A percentile compares a stretch with the other conserved stretches of the same genome.
These are phyloP conservation scores for Rhodomyrtus tomentosa DNA, from an alignment of 345 rosid species.

Conservation along the genomic window DNA sequence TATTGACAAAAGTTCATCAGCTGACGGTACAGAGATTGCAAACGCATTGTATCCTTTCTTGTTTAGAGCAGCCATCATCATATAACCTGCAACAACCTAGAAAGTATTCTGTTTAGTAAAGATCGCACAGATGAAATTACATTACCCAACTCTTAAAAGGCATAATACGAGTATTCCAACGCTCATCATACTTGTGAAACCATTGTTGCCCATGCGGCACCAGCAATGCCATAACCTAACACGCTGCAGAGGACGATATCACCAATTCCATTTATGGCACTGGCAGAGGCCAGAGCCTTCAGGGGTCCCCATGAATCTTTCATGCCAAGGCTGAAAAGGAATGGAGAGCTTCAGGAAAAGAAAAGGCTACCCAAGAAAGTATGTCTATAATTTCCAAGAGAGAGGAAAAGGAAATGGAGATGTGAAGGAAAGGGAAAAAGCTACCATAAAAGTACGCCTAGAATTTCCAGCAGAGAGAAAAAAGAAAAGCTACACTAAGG, in stretches of 20 bases:
- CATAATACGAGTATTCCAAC: neutral
- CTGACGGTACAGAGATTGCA: slow-evolving; percentile 50
- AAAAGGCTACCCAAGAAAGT: neutral
- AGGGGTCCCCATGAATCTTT: slow-evolving; percentile 97
- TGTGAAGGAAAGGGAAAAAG: neutral
- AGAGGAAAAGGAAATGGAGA: neutral
- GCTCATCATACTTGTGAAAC: slow-evolving; percentile 60
- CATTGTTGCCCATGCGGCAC: slow-evolving; percentile 98
- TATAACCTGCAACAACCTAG: slow-evolving; percentile 69
- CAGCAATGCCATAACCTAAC: slow-evolving; percentile 78
- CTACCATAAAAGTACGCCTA: neutral
- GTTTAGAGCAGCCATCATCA: slow-evolving; percentile 73
- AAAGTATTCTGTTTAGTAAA: neutral
- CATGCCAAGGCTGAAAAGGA: slow-evolving; percentile 73
- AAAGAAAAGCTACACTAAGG: neutral
- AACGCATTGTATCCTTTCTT: slow-evolving; percentile 60
- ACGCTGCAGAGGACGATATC: slow-evolving; percentile 64
- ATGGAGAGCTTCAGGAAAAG: neutral
- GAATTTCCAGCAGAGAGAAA: neutral
- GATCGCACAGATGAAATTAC: neutral
- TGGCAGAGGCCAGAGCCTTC: slow-evolving; percentile 74
- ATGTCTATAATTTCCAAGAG: neutral
- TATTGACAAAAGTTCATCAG: slow-evolving; percentile 39
- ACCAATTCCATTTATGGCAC: slow-evolving; percentile 64
- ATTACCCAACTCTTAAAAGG: neutral